Base-by-base conservation (phyloP, 2,329 filamentous ascomycete species). In the Ustulina deusta region DNA sequence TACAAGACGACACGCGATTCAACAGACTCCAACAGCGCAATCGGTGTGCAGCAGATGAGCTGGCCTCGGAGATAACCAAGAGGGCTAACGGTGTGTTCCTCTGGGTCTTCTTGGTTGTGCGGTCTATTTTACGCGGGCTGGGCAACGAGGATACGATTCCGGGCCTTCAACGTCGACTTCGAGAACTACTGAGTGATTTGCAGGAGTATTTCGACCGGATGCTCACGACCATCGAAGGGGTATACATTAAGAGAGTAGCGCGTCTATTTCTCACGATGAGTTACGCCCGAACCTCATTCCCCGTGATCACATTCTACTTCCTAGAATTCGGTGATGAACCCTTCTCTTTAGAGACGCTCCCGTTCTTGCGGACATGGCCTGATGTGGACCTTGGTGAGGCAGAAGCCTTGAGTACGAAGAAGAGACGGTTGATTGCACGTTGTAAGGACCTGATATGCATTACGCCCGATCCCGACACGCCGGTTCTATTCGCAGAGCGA, bases 361-460 rank as follows among this genome's bases (percentile, higher is more conserved):
- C 46, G 17, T 49, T 63, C 15, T 42, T 63, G 38, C 15, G 44
- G 11, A 48, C 15, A 15, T 62, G 58, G 58, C 58, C 58, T 11
- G 13, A 38, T 42, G 44, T 63, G 10, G 29, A 54, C 48, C 3
- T 38, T 20, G 17, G 4, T n/a, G 52, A 55, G 6, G 46, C 46
- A 32, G 54, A 67, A 27, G 36, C 29, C n/a, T 34, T 63, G 25
- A 48, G 46, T 7, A 63, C 54, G 4, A 67, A 63, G 52, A 67
- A 59, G 36, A 49, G 48, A 32, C 52, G 49, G 22, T 34, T 67
- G 48, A 48, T 63, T 40, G 65, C 60, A 7, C 65, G 44, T 22
- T 67, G 65, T 32, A 67, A 46, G 22, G 65, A 63, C 20, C 38
- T 63, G 9, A 59, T 67, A 42, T 46, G 27, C 29, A 60, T 67